Conservation (phyloP, 768 basidiomycete genomes). For the Russula vinacea region DNA sequence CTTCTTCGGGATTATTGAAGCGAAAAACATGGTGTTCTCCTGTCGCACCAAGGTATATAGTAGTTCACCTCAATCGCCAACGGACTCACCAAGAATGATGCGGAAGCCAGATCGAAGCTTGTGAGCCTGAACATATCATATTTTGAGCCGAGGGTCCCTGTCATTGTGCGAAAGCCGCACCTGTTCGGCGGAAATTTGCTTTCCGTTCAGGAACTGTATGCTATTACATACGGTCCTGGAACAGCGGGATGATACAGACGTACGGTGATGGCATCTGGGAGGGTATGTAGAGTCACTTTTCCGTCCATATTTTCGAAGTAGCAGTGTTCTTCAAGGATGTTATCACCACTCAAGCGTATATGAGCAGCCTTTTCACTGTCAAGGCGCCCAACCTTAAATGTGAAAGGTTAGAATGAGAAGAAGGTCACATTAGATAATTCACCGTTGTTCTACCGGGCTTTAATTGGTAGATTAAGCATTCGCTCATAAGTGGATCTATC, state of each 20-base stretch:
- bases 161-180: constrained; percentile 43
- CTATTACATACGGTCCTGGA: constrained; percentile 23
- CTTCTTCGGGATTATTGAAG: constrained; percentile 94
- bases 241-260: constrained; percentile 33
- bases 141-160: constrained; percentile 1
- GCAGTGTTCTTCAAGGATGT: constrained; percentile 91
- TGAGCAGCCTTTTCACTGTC: constrained; percentile 79
- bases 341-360: constrained; percentile 89
- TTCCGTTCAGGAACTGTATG: constrained; percentile 86
- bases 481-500: constrained; percentile 91
- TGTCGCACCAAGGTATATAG: constrained; percentile 34
- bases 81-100: constrained; percentile 80
- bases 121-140: constrained; percentile 48
- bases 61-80: background rate
- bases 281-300: constrained; percentile 75
- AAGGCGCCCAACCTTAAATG: constrained; percentile 72
- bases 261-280: constrained; percentile 81
- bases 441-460: constrained; percentile 81
- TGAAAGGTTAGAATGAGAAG: constrained; percentile 19
- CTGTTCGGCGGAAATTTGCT: constrained; percentile 73
- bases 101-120: constrained; percentile 93
- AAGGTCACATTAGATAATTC: constrained; percentile 24
- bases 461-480: constrained; percentile 90
- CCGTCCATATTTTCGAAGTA: constrained; percentile 84
- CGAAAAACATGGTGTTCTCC: constrained; percentile 97